Evolutionary conservation across 2,329 filamentous ascomycete genomes (phyloP).

Genomic region (Talaromyces sp.): DNA sequence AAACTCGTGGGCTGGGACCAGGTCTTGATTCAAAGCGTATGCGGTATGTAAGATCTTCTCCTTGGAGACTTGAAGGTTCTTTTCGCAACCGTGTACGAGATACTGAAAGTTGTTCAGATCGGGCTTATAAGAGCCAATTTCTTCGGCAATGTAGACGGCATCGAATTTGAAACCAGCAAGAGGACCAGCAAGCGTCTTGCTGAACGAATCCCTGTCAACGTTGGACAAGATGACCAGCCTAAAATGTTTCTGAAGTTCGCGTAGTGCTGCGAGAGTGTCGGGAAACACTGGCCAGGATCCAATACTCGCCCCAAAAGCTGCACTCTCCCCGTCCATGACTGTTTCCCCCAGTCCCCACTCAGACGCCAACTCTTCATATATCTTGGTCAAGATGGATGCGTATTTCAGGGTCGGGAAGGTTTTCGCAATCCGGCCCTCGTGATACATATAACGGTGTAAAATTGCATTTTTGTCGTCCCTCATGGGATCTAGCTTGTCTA

Average conservation of each 20-base stretch:
- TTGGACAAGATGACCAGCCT: constrained; percentile 7
- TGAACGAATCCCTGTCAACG: constrained; percentile 4
- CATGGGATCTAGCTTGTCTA: constrained; percentile 2
- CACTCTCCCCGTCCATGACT: not conserved
- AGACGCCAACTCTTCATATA: constrained; percentile 4
- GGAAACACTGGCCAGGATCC: constrained; percentile 3
- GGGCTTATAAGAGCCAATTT: constrained; percentile 5
- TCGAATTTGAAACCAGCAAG: constrained; percentile 5
- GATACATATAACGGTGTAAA: constrained; percentile 1
- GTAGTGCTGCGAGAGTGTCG: constrained; percentile 6
- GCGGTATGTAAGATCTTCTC: constrained; percentile 5
- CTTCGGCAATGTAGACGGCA: constrained; percentile 5
- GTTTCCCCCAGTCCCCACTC: constrained; percentile 3
- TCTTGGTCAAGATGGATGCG: constrained; percentile 4
- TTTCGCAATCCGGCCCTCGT: constrained; percentile 2
- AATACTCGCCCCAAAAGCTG: constrained; percentile 6
- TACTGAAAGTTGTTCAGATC: constrained; percentile 2
- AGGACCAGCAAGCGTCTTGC: constrained; percentile 2
- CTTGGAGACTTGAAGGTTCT: constrained; percentile 1
- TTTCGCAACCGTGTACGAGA: constrained; percentile 1
- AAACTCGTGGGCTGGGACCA: not conserved
- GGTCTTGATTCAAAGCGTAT: constrained; percentile 4
- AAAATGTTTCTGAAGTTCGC: constrained; percentile 3
- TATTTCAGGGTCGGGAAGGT: constrained; percentile 5
- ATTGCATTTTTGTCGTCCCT: constrained; percentile 3